Percentiles rank a stretch among this genome's conserved stretches.
Evolutionary conservation across 768 basidiomycete species (phyloP).

Genomic region (Russula earlei): DNA sequence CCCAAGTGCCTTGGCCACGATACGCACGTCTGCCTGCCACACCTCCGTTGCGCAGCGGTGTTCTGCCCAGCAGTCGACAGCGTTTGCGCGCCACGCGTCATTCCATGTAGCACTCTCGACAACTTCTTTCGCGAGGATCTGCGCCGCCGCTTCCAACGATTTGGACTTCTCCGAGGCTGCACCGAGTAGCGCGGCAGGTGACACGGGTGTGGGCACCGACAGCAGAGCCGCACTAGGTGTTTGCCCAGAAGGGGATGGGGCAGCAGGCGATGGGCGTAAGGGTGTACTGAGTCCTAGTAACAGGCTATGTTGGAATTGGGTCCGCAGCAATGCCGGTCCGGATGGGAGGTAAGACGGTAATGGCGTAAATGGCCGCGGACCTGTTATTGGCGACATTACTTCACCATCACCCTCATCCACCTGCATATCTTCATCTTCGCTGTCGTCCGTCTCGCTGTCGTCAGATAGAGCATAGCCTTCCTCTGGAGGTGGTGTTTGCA

Average conservation of each 20-base stretch:
- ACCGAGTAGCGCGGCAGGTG: conserved; percentile 63
- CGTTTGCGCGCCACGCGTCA: conserved; percentile 47
- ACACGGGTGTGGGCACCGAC: conserved; percentile 77
- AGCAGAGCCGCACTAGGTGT: conserved; percentile 31
- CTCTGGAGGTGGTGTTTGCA: conserved; percentile 23
- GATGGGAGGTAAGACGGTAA: conserved; percentile 61
- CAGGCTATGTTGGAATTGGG: conserved; percentile 54
- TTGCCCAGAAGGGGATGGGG: conserved; percentile 36
- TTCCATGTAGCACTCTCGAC: conserved; percentile 69
- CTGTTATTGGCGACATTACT: conserved; percentile 22
- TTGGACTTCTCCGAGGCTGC: conserved; percentile 55
- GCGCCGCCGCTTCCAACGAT: conserved; percentile 57
- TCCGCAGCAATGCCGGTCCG: conserved; percentile 58
- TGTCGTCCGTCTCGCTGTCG: conserved; percentile 31
- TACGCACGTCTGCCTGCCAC: conserved; percentile 51
- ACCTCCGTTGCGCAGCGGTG: conserved; percentile 29
- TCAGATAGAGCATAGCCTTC: conserved; percentile 28
- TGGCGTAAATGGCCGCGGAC: conserved; percentile 57
- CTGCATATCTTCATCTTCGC: conserved; percentile 32
- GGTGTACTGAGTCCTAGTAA: conserved; percentile 56
- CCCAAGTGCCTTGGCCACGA: conserved; percentile 35
- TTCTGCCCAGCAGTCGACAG: conserved; percentile 20
- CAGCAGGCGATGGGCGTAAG: conserved; percentile 48
- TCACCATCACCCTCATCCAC: conserved; percentile 27
- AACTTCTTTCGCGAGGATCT: conserved; percentile 53